Base-by-base conservation (phyloP, 2,329 filamentous ascomycete genomes). In the Epichloe uncinata region DNA sequence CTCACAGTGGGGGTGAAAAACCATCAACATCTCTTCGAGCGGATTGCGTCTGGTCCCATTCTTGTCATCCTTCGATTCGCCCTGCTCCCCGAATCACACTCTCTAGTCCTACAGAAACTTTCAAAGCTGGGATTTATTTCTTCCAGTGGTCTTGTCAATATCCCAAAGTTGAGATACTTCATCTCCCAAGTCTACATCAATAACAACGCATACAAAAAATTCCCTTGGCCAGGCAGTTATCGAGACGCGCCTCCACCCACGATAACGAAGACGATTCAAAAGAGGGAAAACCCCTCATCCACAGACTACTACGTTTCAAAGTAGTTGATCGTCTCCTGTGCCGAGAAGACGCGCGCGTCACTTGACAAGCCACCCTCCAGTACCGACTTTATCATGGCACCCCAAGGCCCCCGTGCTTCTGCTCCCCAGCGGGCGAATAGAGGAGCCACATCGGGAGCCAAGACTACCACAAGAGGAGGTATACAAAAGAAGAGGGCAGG, bases 401-500 rank as follows among this genome's bases (percentile, higher is more conserved):
- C 66, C 33, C 61, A 63, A 52, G 65, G 65, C 50, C 57, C 61
- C 53, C 58, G 59, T 45, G 44, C 51, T 15, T 41, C 51, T 40
- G 58, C 58, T 49, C 50, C 60, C 44, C 58, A 58, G 34, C 64
- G 67, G 34, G 64, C 64, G 42, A 57, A 61, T 42, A 61, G 64
- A 49, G 62, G 58, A 50, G 54, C 58, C 12, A 48, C 60, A 8
- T 48, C 56, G 45, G 60, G 60, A 51, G 51, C 66, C 12, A 66
- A 61, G 50, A 51, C 62, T 9, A 62, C 56, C 50, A 57, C 62
- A n/a, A 67, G 72, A 56, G 71, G 71, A 36, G 77, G 77, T 33
- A 73, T 80, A 49, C 64, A 68, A 18, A 80, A 79, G 61, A 72
- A 72, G 45, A 72, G 60, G 46, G 58, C 70, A 38, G 61, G 60